These are phyloP conservation scores for Colletotrichum sp. DNA, from an alignment of 2,329 filamentous ascomycete genomes.

Conservation along the genomic window DNA sequence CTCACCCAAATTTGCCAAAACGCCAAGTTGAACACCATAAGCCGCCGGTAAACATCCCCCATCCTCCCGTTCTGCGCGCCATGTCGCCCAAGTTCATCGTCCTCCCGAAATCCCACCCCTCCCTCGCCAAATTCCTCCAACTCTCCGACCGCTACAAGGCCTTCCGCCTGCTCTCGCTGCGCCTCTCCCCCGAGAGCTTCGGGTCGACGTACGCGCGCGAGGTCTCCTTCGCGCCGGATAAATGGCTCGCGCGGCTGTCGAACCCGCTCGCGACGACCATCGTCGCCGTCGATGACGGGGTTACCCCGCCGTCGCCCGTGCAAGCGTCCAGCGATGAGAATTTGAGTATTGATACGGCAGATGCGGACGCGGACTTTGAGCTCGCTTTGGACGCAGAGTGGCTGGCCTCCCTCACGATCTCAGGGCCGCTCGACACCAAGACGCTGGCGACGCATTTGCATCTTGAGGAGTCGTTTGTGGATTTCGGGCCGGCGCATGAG, in stretches of 20 bases:
- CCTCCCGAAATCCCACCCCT: constrained; percentile 3
- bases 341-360: background rate
- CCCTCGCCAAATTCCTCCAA: background rate
- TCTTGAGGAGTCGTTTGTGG: background rate
- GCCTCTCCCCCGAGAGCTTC: constrained; percentile 4
- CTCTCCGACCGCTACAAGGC: constrained; percentile 1
- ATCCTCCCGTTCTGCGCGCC: background rate
- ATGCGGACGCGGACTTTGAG: background rate
- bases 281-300: background rate
- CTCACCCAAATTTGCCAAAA: background rate
- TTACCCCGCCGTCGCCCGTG: background rate
- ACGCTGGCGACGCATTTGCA: background rate
- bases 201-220: constrained; percentile 14
- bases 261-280: constrained; percentile 6
- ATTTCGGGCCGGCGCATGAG: background rate
- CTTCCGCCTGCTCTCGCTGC: constrained; percentile 10
- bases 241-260: background rate
- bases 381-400: background rate
- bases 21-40: too few species aligned
- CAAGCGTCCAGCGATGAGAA: background rate
- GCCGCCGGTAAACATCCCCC: too few species aligned
- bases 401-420: background rate
- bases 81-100: background rate
- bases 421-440: constrained; percentile 1
- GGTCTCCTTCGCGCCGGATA: background rate